Conservation (phyloP, 129 eudicot species). For the Solidago caesia region DNA sequence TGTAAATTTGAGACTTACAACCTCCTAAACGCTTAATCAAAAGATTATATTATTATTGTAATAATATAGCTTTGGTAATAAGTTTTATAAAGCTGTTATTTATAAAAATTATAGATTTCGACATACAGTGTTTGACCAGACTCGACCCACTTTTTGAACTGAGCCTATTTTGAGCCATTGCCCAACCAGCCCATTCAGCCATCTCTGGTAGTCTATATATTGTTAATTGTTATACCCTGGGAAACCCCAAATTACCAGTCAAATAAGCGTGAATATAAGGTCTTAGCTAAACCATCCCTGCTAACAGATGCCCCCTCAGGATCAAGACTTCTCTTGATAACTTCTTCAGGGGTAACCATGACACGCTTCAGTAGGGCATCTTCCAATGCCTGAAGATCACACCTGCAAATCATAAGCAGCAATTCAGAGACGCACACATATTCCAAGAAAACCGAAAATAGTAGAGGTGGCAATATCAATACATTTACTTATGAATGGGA, state of each 20-base stretch:
- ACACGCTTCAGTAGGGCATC: slow-evolving; percentile 91
- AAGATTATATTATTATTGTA: slow-evolving; percentile 6
- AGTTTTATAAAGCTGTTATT: not conserved
- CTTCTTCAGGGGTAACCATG: slow-evolving; percentile 98
- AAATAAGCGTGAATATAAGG: slow-evolving; percentile 86
- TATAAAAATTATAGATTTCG: too few species aligned
- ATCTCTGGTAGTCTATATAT: not conserved
- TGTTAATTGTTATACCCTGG: slow-evolving; percentile 11
- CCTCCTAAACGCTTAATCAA: not conserved
- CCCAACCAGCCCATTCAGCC: not conserved
- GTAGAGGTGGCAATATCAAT: not conserved
- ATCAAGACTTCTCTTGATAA: slow-evolving; percentile 95
- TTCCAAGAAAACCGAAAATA: not conserved
- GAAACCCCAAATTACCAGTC: slow-evolving; percentile 58
- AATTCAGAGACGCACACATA: slow-evolving; percentile 11
- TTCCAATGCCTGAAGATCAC: slow-evolving; percentile 77
- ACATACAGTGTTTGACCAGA: too few species aligned
- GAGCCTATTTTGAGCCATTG: not conserved
- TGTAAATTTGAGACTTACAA: not conserved
- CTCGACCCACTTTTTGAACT: too few species aligned
- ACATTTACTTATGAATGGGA: not conserved
- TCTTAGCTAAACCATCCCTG: slow-evolving; percentile 96
- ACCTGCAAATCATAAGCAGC: slow-evolving; percentile 45
- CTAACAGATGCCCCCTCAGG: slow-evolving; percentile 78
- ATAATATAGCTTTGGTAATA: not conserved